These are phyloP conservation scores for Phytophthora ohioensis DNA, from an alignment of 352 stramenopile genomes.

Conservation along the genomic window DNA sequence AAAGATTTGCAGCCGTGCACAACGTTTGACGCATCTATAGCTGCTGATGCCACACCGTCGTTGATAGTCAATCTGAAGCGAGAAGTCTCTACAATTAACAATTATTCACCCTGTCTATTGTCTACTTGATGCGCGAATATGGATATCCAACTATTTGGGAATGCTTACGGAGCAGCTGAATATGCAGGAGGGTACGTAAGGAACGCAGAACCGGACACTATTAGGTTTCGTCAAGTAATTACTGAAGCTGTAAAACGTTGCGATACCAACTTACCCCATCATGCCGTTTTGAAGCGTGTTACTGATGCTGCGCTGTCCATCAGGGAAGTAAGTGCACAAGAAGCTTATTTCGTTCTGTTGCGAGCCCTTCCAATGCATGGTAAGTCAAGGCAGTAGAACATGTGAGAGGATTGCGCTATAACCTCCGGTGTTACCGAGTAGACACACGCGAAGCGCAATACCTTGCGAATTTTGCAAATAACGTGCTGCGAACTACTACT, in stretches of 20 bases:
- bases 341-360: conserved; percentile 5
- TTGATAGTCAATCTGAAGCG: conserved; percentile 20
- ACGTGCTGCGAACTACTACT: background rate
- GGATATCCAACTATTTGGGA: conserved; percentile 40
- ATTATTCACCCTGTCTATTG: conserved; percentile 16
- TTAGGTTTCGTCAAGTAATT: conserved; percentile 15
- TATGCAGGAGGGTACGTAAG: conserved; percentile 39
- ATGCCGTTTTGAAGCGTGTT: conserved; percentile 9
- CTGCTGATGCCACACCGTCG: background rate
- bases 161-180: conserved; percentile 37
- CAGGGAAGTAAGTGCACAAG: conserved; percentile 7
- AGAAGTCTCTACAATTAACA: conserved; percentile 19
- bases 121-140: conserved; percentile 41
- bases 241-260: conserved; percentile 17
- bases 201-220: conserved; percentile 20
- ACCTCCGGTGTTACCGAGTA: conserved; percentile 11
- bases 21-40: background rate
- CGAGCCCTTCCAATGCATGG: conserved; percentile 12
- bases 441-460: background rate
- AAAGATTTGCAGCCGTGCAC: conserved; percentile 7
- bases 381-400: conserved; percentile 12
- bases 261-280: conserved; percentile 2
- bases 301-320: conserved; percentile 2
- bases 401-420: conserved; percentile 12
- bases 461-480: conserved; percentile 1